phyloP scores from a whole-genome alignment of 768 basidiomycete species.

The Gymnopilus junonius region DNA sequence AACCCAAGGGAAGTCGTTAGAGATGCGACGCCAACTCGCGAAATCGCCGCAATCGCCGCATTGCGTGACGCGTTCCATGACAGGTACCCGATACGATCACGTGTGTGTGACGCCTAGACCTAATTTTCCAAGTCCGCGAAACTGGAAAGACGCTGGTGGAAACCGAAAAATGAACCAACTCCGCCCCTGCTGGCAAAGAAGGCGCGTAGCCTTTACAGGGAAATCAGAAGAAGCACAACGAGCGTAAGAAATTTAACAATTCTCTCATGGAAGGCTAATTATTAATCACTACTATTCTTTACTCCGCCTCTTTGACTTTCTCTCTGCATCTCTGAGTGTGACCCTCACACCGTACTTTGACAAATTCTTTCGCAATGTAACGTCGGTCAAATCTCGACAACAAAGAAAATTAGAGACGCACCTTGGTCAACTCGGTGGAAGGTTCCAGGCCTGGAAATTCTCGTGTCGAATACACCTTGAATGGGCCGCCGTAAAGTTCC shows the following conservation, averaged over 20 bases:
- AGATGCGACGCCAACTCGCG: not conserved
- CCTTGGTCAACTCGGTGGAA: slow-evolving; percentile 75
- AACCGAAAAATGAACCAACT: not conserved
- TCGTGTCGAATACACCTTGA: slow-evolving; percentile 74
- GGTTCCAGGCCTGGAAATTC: slow-evolving; percentile 74
- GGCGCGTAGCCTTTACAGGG: not conserved
- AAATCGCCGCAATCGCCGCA: not conserved
- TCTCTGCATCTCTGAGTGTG: slow-evolving; percentile 43
- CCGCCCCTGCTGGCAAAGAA: not conserved
- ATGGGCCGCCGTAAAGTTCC: slow-evolving; percentile 69
- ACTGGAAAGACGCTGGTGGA: not conserved
- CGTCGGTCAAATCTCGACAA: not conserved
- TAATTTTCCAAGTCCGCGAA: slow-evolving; percentile 2
- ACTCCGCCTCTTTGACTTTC: slow-evolving; percentile 41
- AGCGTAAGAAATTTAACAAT: not conserved
- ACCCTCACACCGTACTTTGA: slow-evolving; percentile 46
- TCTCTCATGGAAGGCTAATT: slow-evolving; percentile 10
- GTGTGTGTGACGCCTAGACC: not conserved
- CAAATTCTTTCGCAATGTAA: slow-evolving; percentile 28
- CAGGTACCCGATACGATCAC: slow-evolving; percentile 3
- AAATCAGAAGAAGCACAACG: not conserved
- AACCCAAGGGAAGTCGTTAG: not conserved
- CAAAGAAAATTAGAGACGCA: slow-evolving; percentile 25
- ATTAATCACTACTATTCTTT: slow-evolving; percentile 14
- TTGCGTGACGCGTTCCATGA: not conserved